A percentile compares a stretch with the other conserved stretches of the same genome.
Conservation (phyloP, 202 grass and related monocot species). For the Carex arenaria region DNA sequence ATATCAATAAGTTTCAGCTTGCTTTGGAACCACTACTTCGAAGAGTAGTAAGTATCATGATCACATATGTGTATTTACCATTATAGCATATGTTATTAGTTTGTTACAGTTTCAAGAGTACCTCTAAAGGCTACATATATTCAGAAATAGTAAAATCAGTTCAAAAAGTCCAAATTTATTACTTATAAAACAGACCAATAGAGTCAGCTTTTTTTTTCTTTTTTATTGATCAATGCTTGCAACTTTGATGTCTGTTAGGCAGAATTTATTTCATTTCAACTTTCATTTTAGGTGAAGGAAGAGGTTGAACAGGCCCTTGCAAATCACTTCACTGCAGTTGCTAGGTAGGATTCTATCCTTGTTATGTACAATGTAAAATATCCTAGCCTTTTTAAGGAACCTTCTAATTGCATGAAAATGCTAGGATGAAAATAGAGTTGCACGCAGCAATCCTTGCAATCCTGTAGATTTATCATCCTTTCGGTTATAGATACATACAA, state of each 20-base stretch:
- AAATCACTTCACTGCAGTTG: constrained; percentile 55
- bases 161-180: neutral
- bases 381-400: neutral
- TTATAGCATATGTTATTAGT: neutral
- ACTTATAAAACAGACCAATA: neutral
- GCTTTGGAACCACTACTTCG: constrained; percentile 39
- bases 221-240: neutral
- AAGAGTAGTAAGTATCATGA: constrained; percentile 34
- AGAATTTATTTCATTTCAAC: constrained; percentile 3
- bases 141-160: neutral
- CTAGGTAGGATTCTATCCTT: constrained; percentile 34
- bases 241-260: neutral
- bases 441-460: neutral
- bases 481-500: neutral
- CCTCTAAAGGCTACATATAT: neutral
- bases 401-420: constrained; percentile 29
- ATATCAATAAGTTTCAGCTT: constrained; percentile 25
- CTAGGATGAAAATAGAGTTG: constrained; percentile 2
- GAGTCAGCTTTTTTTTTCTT: neutral
- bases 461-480: neutral
- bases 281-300: constrained; percentile 77
- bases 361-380: constrained; percentile 15
- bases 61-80: neutral
- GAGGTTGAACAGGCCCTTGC: constrained; percentile 80
- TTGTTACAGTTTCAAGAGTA: neutral